Base-by-base conservation (phyloP, 164 flowering plant species). In the Houttuynia cordata region DNA sequence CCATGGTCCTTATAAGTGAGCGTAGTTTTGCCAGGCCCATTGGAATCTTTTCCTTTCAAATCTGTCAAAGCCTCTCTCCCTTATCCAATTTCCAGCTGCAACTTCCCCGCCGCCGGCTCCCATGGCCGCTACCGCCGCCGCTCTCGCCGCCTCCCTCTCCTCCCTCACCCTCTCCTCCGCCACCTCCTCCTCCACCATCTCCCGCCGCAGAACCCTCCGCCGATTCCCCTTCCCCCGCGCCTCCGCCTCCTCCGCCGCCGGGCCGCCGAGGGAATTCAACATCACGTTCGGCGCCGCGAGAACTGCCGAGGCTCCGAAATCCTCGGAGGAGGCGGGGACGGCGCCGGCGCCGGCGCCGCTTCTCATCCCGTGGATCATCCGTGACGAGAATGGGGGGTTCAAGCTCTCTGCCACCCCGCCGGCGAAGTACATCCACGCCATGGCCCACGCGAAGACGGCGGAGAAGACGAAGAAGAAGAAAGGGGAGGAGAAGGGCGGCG, bases 361-460 rank as follows among this genome's bases (percentile, higher is more conserved):
- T 21, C 66, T 75, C 72, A 81, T 87, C 41, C 95, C 96, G 1
- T 89, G 96, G 91, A 87, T 84, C 1, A 82, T 92, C 41, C 82
- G 90, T 52, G 96, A 82, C 70, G 92, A 81, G 60, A 80, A 80
- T 39, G 96, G 95, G 24, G 76, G 81, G 51, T 79, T 86, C 69
- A 73, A 71, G 51, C 70, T 85, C 67, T 85, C 79, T 57, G 37
- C 80, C 13, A 74, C 79, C 24, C 91, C 93, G 39, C 93, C 95
- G 0, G 80, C 77, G 64, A 69, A 73, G 13, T 61, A 78, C 51
- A 74, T 87, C 51, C 81, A 78, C 34, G 83, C 78, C 18, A 72
- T 85, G 72, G 85, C 81, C 55, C 61, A 73, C 20, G 70, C 83
- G 37, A 73, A 74, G 52, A 73, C 84, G 30, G 61, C 62, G 10